Evolutionary conservation across 1,284 basidiomycete species (phyloP).

Genomic region (Marasmius fiardii): DNA sequence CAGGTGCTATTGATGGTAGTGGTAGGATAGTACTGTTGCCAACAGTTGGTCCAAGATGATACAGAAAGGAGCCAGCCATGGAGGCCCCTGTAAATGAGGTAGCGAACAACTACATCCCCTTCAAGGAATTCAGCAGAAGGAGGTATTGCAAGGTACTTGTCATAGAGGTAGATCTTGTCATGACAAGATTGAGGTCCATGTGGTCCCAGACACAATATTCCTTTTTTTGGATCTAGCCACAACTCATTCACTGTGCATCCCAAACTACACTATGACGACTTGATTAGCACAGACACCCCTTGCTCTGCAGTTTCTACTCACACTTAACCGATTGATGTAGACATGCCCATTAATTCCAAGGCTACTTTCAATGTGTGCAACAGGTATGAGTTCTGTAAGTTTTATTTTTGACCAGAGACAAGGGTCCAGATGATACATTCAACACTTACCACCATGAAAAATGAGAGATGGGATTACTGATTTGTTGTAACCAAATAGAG

Average conservation of each 20-base stretch:
- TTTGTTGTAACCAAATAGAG: too few relatives aligned
- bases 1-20: too few relatives aligned
- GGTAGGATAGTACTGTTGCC: too few relatives aligned
- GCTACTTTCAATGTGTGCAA: neutral
- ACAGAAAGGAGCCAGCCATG: too few relatives aligned
- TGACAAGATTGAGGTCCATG: neutral
- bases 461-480: neutral
- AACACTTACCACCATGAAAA: neutral
- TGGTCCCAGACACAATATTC: neutral
- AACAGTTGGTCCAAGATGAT: too few relatives aligned
- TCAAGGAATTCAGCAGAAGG: neutral
- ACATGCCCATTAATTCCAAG: neutral
- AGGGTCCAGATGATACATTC: too few relatives aligned
- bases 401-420: too few relatives aligned
- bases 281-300: neutral
- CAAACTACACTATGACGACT: neutral
- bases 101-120: neutral
- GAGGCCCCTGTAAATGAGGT: too few relatives aligned
- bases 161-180: neutral
- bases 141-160: neutral
- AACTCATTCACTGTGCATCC: neutral
- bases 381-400: neutral
- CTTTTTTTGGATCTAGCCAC: neutral
- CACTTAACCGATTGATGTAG: neutral
- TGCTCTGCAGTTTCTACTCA: neutral